Percentiles rank a stretch among this genome's conserved stretches.
Evolutionary conservation across 1,139 yeast species (phyloP).

Genomic region (Candida anutae): DNA sequence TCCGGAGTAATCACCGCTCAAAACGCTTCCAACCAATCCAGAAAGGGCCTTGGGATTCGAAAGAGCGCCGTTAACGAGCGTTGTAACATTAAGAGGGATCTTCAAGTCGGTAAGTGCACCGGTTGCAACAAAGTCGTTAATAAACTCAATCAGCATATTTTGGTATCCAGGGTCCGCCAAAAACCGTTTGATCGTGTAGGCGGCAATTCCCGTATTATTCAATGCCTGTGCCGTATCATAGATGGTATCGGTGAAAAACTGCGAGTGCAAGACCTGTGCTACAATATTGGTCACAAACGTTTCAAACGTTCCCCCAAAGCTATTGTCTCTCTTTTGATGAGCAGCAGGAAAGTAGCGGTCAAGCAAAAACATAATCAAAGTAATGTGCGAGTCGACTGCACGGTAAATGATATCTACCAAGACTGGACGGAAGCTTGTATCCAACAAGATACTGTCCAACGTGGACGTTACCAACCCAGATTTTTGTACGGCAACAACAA

Average conservation of each 20-base stretch:
- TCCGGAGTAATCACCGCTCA: conserved; percentile 15
- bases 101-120: conserved; percentile 18
- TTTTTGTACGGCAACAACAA: conserved; percentile 15
- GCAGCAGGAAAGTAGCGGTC: conserved; percentile 13
- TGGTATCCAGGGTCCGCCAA: conserved; percentile 29
- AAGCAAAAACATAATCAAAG: conserved; percentile 17
- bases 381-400: conserved; percentile 24
- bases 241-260: conserved; percentile 1
- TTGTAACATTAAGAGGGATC: conserved; percentile 20
- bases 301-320: conserved; percentile 10
- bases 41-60: conserved; percentile 19
- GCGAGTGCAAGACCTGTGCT: conserved; percentile 15
- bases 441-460: conserved; percentile 31
- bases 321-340: conserved; percentile 14
- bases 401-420: conserved; percentile 28
- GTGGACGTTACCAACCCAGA: conserved; percentile 31
- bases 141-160: conserved; percentile 28
- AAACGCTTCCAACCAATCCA: conserved; percentile 15
- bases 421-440: conserved; percentile 25
- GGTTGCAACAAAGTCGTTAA: conserved; percentile 18
- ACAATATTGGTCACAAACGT: conserved; percentile 24
- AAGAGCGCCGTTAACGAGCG: conserved; percentile 17
- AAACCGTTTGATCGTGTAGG: conserved; percentile 29
- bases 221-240: conserved; percentile 19
- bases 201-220: conserved; percentile 38